Evolutionary conservation across 768 basidiomycete genomes (phyloP), one percentile per base, ranked within the genome.

Genomic region (Suillus clintonianus): DNA sequence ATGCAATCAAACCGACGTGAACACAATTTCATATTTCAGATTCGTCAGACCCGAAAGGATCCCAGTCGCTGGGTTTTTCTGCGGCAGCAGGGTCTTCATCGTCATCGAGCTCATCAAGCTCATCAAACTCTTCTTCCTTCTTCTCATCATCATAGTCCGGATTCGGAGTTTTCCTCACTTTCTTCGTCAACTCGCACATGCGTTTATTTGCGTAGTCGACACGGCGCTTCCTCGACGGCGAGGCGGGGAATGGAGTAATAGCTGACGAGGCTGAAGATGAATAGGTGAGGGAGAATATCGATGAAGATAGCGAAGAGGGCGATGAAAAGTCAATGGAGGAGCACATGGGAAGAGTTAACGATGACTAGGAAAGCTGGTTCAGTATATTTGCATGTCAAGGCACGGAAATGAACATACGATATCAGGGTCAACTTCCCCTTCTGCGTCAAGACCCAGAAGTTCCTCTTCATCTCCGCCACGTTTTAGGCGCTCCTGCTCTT

Each of bases 41-140:
- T 50, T 76, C 74, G 43, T 76, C 71, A 3, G 55, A 37, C 51
- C 64, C 67, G 6, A 74, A 74, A 17, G 74, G 73, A 39, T 74
- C 72, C 73, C 71, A 74, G 54, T 74, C 73, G 17, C 69, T 69
- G 1, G 74, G 73, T 45, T 74, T 76, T 60, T 74, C 74, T 55
- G 64, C 62, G 15, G 66, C 66, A 54, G 74, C 74, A 30, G 62
- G 72, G 30, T 76, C 67, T 32, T 65, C 63, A 39, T 67, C 66
- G 10, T 54, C 59, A 6, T 22, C 63, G 10, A n/a, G n/a, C n/a
- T 55, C 50, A 11, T 60, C 62, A 37, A 69, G 70, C 24, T 75
- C 59, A 27, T 76, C 72, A 15, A 17, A 50, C 6, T 64, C 64
- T 22, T 61, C 32, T 27, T 57, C 67, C 24, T 74, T 71, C 37